Conservation (phyloP, 2,329 filamentous ascomycete species). For the Chalaropsis ovoidea region DNA sequence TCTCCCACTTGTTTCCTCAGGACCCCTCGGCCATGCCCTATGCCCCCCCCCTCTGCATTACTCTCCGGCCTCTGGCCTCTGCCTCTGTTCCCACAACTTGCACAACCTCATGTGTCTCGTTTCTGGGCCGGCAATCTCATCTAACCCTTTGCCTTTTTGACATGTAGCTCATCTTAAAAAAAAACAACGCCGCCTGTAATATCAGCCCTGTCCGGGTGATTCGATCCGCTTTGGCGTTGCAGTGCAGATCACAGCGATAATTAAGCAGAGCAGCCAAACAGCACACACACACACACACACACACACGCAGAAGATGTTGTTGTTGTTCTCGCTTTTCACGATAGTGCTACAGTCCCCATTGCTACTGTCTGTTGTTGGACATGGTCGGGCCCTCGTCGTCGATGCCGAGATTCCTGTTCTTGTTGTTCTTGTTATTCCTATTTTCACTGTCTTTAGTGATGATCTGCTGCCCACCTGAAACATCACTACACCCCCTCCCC, state of each 20-base stretch:
- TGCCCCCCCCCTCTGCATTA: not conserved
- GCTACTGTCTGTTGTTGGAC: not conserved
- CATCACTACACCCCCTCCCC: not conserved
- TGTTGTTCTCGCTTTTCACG: not conserved
- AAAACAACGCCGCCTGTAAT: conserved; percentile 6
- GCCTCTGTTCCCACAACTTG: not conserved
- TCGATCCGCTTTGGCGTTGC: conserved; percentile 6
- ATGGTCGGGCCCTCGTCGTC: not conserved
- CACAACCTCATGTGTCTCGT: not conserved
- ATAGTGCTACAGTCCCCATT: not conserved
- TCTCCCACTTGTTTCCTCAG: not conserved
- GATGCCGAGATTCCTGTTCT: not conserved
- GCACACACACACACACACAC: not conserved
- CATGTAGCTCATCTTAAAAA: conserved; percentile 14
- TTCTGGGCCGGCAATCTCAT: conserved; percentile 1
- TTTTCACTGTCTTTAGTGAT: not conserved
- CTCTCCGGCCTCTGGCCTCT: not conserved
- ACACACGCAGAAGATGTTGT: not conserved
- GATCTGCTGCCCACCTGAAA: not conserved
- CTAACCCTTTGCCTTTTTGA: conserved; percentile 16
- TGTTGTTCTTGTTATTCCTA: not conserved
- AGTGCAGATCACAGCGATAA: conserved; percentile 1
- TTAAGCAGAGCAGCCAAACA: not conserved
- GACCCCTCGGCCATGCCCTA: not conserved
- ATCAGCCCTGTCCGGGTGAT: conserved; percentile 9